Percentiles rank a stretch among this genome's conserved stretches.
phyloP scores from a whole-genome alignment of 2,329 filamentous ascomycete genomes.

The Berkeleyomyces rouxiae region DNA sequence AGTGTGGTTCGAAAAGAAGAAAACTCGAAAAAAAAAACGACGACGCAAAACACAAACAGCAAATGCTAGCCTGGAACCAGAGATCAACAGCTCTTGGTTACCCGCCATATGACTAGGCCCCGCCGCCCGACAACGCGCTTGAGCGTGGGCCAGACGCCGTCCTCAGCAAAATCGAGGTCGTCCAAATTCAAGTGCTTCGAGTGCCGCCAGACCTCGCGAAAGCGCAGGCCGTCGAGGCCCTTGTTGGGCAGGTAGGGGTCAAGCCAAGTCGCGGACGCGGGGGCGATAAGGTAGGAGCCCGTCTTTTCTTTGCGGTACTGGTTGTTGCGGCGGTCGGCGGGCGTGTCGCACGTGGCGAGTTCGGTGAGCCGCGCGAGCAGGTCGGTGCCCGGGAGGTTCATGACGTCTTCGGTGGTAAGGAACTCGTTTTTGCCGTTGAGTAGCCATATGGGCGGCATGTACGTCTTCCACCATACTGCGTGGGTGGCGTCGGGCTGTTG shows the following conservation, averaged over 20 bases:
- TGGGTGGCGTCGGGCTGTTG: constrained; percentile 51
- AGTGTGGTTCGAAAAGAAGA: background rate
- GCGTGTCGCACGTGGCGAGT: constrained; percentile 46
- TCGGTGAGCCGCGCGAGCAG: constrained; percentile 42
- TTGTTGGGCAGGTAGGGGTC: constrained; percentile 46
- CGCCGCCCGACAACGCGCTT: constrained; percentile 47
- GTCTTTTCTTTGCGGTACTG: constrained; percentile 44
- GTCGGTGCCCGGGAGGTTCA: constrained; percentile 47
- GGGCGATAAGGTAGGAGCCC: constrained; percentile 56
- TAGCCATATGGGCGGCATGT: constrained; percentile 66
- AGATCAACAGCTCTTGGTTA: constrained; percentile 41
- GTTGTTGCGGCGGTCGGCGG: constrained; percentile 35
- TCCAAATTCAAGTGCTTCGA: constrained; percentile 57
- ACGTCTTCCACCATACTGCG: constrained; percentile 75
- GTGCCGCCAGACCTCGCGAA: constrained; percentile 56
- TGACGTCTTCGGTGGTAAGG: constrained; percentile 54
- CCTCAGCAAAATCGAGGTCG: constrained; percentile 62
- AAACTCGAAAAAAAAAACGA: constrained; percentile 16
- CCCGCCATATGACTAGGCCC: constrained; percentile 45
- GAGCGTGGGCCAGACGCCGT: constrained; percentile 58
- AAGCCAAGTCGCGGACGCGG: constrained; percentile 53
- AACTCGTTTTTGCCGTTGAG: constrained; percentile 59
- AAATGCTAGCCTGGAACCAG: background rate
- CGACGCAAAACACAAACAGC: constrained; percentile 10
- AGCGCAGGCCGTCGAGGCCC: constrained; percentile 40